Evolutionary conservation across 257 asterid genomes (phyloP), one percentile per base, ranked within the genome.

Genomic region (Gentiana straminea): DNA sequence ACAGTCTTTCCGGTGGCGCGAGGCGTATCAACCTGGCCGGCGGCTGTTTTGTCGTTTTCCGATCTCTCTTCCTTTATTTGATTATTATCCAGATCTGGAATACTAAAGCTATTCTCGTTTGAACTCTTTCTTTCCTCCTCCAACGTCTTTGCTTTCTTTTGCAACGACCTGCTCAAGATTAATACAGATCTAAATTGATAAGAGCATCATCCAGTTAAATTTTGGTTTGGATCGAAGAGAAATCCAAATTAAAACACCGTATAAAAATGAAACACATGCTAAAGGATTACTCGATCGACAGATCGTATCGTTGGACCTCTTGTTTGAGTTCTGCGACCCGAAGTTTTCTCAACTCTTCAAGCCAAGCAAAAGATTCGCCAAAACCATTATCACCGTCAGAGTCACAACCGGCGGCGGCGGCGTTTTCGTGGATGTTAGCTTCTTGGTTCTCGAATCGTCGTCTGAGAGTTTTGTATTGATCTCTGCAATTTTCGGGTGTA

Each of bases 81-180:
- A 57, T 59, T 57, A n/a, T 63, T 73, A 2, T 41, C 66, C 70
- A 76, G 81, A 76, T 76, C 81, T 71, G 78, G 65, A 52, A 46
- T 60, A 50, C 55, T 59, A 33, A 60, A 15, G 41, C 49, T 56
- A 41, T 64, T 67, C 51, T 46, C 70, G 53, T 60, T 59, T 49
- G 38, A n/a, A 49, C 61, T 70, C 7, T 70, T 78, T 56, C 78
- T 69, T 61, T 76, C 81, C 24, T 65, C 78, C 66, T 68, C 68
- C 75, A 76, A 64, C 54, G 70, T 69, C 70, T 76, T 76, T 66
- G 63, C 78, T 57, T 63, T 72, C 64, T 59, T 59, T 69, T 76
- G 64, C 70, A 72, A 65, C 44, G 70, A 65, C 73, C 81, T 76
- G 75, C 39, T 64, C 69, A 60, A 59, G 11, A 41, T 41, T 41